phyloP scores from a whole-genome alignment of 129 eudicot species.

The Flaveria ramosissima region DNA sequence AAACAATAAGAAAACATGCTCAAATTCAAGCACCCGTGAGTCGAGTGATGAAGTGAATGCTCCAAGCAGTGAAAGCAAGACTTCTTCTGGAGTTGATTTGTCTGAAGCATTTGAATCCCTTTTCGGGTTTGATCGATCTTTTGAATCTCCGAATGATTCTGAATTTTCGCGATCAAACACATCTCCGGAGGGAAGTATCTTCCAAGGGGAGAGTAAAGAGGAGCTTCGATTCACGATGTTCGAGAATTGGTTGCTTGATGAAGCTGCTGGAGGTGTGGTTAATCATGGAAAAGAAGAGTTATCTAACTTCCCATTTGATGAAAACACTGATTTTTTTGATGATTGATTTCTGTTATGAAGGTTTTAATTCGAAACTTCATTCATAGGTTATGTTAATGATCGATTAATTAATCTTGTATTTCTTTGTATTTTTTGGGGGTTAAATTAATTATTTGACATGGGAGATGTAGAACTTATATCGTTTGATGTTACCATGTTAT shows the following conservation, averaged over 20 bases:
- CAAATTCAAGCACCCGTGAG: constrained; percentile 46
- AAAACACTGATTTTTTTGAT: constrained; percentile 43
- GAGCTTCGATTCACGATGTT: constrained; percentile 55
- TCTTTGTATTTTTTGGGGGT: constrained; percentile 23
- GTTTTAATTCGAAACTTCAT: constrained; percentile 30
- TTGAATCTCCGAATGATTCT: constrained; percentile 53
- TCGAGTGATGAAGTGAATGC: constrained; percentile 34
- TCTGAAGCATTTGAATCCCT: constrained; percentile 55
- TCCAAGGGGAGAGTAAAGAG: constrained; percentile 53
- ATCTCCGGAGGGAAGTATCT: constrained; percentile 47
- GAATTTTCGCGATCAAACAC: constrained; percentile 64
- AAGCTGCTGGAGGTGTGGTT: constrained; percentile 30
- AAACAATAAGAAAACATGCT: constrained; percentile 28
- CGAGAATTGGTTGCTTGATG: constrained; percentile 83
- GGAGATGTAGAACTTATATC: constrained; percentile 28
- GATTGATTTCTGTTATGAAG: constrained; percentile 22
- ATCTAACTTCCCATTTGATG: constrained; percentile 55
- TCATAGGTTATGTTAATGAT: constrained; percentile 31
- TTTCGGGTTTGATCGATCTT: constrained; percentile 55
- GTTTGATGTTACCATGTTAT: constrained; percentile 10
- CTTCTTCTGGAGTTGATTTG: constrained; percentile 42
- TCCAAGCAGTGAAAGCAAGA: constrained; percentile 46
- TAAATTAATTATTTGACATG: constrained; percentile 32
- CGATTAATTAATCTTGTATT: constrained; percentile 20
- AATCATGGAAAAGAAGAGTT: constrained; percentile 49